A percentile compares a stretch with the other conserved stretches of the same genome.
These are phyloP conservation scores for Neurospora sp. DNA, from an alignment of 495 filamentous ascomycete genomes.

Conservation along the genomic window DNA sequence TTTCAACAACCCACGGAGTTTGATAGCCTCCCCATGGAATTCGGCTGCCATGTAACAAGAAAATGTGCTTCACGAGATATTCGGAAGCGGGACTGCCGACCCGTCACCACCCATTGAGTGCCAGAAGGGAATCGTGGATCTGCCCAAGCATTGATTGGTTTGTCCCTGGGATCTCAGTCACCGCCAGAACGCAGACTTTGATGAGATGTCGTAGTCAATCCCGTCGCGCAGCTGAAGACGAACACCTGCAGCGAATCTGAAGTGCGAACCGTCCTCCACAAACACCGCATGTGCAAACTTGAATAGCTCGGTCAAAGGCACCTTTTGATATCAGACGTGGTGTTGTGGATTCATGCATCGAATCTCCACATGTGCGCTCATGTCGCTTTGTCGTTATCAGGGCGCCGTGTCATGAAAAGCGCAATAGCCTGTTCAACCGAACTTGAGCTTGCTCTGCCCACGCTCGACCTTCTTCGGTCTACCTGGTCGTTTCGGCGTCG, in stretches of 20 bases:
- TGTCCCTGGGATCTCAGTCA: not conserved
- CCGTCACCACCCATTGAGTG: not conserved
- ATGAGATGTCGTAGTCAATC: not conserved
- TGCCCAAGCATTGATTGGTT: not conserved
- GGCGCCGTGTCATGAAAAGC: not conserved
- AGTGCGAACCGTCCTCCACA: not conserved
- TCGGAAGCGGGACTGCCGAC: not conserved
- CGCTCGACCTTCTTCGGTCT: constrained; percentile 52
- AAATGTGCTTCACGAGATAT: not conserved
- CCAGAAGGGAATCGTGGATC: not conserved
- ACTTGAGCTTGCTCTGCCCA: constrained; percentile 64
- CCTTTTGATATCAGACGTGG: not conserved
- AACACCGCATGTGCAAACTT: not conserved
- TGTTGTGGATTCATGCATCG: not conserved
- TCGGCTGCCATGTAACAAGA: not conserved
- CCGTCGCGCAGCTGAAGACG: not conserved
- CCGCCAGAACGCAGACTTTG: not conserved
- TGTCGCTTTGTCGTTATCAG: not conserved
- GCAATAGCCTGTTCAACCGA: constrained; percentile 42
- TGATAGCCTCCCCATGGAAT: not conserved
- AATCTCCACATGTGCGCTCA: not conserved
- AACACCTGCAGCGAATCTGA: not conserved
- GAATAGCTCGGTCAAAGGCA: not conserved
- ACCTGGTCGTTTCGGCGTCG: constrained; percentile 18
- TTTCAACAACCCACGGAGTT: not conserved